Base-by-base conservation (phyloP, 768 basidiomycete species). In the Tephrocybe rancida region DNA sequence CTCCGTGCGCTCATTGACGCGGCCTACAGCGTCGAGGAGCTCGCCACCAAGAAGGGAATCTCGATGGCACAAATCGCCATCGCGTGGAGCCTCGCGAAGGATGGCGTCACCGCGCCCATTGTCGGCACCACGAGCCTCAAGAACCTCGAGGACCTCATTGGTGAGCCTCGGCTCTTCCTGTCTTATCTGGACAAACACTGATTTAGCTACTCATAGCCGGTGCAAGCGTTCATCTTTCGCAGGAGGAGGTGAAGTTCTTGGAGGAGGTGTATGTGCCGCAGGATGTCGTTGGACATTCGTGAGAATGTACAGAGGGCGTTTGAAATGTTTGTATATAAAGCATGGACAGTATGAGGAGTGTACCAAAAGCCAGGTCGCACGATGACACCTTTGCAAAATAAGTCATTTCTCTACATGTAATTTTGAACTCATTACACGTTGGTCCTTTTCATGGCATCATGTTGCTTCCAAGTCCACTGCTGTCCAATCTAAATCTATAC, bases 11-110 rank as follows among this genome's bases (percentile, higher is more conserved):
- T 21, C 13, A 22, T 26, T 24, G 0, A 21, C 39, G 3, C 10
- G 9, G 3, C 39, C 19, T 3, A 34, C 8, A 80, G 82, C 8
- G 77, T 88, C 34, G 81, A 85, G 58, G 71, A 77, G 49, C 67
- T 87, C 43, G 79, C 84, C 3, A 80, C 80, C 60, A 73, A 76
- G 41, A 76, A 75, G 39, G 73, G 73, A 3, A 65, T 75, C 5
- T 76, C 70, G 26, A 87, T 87, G 86, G 81, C 83, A 0, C 81
- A 83, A 55, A 67, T 84, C 6, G 71, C 81, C 3, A 57, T 83
- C 22, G 80, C 82, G 11, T 86, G 84, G 84, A 66, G 71, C 3
- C 56, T 81, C 47, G 61, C 73, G 3, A 76, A 76, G 57, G 68
- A 74, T 71, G 76, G 68, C 24, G 76, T 86, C 4, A 70, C 82